Percentiles rank a stretch among this genome's conserved stretches.
These are phyloP conservation scores for Aspergillus hortae DNA, from an alignment of 2,329 filamentous ascomycete genomes.

Conservation along the genomic window DNA sequence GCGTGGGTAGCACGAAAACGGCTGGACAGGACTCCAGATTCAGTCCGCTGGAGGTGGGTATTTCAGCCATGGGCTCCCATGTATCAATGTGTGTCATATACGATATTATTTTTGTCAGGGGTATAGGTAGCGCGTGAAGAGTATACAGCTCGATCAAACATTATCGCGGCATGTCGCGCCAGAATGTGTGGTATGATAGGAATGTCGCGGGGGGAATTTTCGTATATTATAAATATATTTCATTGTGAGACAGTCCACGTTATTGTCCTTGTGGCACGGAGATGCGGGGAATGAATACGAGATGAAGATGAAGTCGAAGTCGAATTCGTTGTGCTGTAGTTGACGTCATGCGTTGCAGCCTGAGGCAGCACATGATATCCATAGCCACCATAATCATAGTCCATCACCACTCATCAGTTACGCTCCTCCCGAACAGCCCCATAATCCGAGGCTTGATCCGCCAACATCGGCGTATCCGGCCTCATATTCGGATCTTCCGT, in stretches of 20 bases:
- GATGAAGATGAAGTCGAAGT: no score
- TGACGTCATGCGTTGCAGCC: not conserved
- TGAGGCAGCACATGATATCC: not conserved
- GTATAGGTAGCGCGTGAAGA: no score
- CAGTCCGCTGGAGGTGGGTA: not conserved
- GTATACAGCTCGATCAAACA: no score
- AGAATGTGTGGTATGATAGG: no score
- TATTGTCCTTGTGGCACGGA: no score
- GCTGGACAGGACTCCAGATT: conserved; percentile 50
- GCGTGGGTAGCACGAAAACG: conserved; percentile 70
- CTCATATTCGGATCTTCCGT: conserved; percentile 17
- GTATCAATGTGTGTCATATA: not conserved
- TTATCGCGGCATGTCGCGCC: no score
- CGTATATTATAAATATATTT: no score
- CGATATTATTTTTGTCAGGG: no score
- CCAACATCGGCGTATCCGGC: conserved; percentile 12
- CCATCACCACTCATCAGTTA: not conserved
- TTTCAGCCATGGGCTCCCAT: not conserved
- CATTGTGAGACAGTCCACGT: no score
- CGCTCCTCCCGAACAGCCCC: conserved; percentile 11
- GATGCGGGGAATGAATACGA: no score
- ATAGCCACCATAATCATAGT: not conserved
- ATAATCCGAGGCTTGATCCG: conserved; percentile 8
- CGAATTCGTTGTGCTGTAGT: not conserved
- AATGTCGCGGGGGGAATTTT: no score